Base-by-base conservation (phyloP, 768 basidiomycete genomes). In the Rubroboletus satanas region DNA sequence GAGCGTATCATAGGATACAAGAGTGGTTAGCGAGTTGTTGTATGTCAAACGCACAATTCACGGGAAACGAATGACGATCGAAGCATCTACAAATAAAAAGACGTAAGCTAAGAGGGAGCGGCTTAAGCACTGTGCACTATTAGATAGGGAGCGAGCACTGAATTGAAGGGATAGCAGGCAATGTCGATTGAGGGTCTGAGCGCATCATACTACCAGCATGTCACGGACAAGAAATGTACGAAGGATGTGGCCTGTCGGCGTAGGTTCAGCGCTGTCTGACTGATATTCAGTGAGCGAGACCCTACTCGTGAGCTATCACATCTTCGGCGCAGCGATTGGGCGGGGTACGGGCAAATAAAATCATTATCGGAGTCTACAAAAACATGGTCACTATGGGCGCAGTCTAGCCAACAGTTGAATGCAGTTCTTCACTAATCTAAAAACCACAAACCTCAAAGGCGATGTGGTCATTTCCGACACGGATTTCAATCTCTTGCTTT, bases 401-500 rank as follows among this genome's bases (percentile, higher is more conserved):
- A 26, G 97, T 98, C 96, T 98, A 57, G 14, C 52, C 23, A n/a
- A 45, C 2, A 1, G 35, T 52, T 12, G 5, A 58, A 15, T 41
- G 45, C 14, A 35, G 11, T n/a, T 48, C 8, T n/a, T 11, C 12
- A 26, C 14, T 0, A 3, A 32, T 9, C 7, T 8, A 14, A 29
- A 33, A 21, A 4, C 3, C 2, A 70, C 83, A 49, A 45, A 94
- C 95, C 81, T 99, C 95, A 59, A 98, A 98, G 3, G 93, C 87
- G 54, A 98, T 98, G 67, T 98, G 97, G 63, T 97, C 92, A 63
- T 87, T 93, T 33, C 94, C 95, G 46, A 97, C 70, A 49, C 93
- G 84, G 54, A 98, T 92, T 73, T 99, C 97, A 37, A 99, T 81
- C 73, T 98, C 96, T 71, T 99, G 97, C 75, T 96, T 94, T 45